Evolutionary conservation across 2,329 filamentous ascomycete genomes (phyloP).

Genomic region (Talaromyces sp.): DNA sequence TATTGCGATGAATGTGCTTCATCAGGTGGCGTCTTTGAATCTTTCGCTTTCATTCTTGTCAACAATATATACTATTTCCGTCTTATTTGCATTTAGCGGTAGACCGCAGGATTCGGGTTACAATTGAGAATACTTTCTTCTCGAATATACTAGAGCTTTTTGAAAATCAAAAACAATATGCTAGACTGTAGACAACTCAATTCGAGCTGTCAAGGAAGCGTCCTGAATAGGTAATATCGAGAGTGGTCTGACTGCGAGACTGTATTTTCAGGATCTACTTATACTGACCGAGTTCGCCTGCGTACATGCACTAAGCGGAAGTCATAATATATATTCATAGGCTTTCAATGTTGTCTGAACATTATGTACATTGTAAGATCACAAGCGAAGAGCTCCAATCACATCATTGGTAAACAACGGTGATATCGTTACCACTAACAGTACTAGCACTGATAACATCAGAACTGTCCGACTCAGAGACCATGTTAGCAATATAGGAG

Average conservation of each 20-base stretch:
- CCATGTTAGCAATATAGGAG: conserved; percentile 13
- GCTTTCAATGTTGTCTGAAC: neutral
- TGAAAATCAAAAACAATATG: neutral
- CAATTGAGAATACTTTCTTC: neutral
- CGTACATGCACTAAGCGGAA: neutral
- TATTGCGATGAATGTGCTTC: neutral
- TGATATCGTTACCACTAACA: conserved; percentile 10
- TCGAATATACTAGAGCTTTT: neutral
- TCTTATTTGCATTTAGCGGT: conserved; percentile 15
- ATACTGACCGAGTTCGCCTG: neutral
- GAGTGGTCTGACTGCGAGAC: neutral
- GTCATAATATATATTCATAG: neutral
- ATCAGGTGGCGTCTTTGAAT: neutral
- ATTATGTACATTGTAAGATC: neutral
- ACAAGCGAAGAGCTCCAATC: too few species aligned
- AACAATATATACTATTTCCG: conserved; percentile 5
- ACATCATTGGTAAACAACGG: conserved; percentile 7
- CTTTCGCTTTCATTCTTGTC: neutral
- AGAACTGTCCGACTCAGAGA: conserved; percentile 5
- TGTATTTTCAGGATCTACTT: neutral
- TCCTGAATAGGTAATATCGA: neutral
- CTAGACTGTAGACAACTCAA: neutral
- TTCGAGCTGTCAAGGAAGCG: neutral
- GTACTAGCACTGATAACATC: conserved; percentile 7
- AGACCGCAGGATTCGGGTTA: neutral